Percentiles rank a stretch among this genome's conserved stretches.
phyloP scores from a whole-genome alignment of 179 eudicot genomes.

The Patellifolia procumbens region DNA sequence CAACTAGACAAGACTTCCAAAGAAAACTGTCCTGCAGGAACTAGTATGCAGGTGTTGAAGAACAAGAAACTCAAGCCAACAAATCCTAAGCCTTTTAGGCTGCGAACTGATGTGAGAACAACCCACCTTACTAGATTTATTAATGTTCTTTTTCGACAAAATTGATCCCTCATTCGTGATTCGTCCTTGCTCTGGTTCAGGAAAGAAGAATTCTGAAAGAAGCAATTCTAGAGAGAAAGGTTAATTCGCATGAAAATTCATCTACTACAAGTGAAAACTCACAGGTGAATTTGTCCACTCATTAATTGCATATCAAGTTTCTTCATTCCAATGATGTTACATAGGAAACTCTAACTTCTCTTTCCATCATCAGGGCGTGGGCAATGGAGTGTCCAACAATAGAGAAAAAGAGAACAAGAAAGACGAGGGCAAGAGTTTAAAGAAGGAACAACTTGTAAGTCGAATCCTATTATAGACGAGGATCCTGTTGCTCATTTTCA shows the following conservation, averaged over 20 bases:
- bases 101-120: constrained; percentile 85
- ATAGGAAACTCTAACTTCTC: constrained; percentile 13
- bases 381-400: constrained; percentile 24
- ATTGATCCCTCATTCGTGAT: not conserved
- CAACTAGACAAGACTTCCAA: constrained; percentile 38
- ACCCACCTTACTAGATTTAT: not conserved
- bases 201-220: constrained; percentile 93
- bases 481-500: not conserved
- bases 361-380: constrained; percentile 14
- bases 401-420: constrained; percentile 26
- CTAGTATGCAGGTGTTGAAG: constrained; percentile 47
- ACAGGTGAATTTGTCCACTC: constrained; percentile 20
- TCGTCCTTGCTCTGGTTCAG: constrained; percentile 37
- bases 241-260: constrained; percentile 37
- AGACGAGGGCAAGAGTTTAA: constrained; percentile 15
- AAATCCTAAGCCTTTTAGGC: constrained; percentile 82
- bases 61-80: constrained; percentile 73
- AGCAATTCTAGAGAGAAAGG: constrained; percentile 67
- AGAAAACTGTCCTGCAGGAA: constrained; percentile 40
- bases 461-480: not conserved
- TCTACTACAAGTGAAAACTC: constrained; percentile 38
- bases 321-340: not conserved
- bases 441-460: constrained; percentile 38
- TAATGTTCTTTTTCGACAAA: not conserved
- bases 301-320: not conserved